phyloP scores from a whole-genome alignment of 129 eudicot genomes.

The Ambrosia trifida region DNA sequence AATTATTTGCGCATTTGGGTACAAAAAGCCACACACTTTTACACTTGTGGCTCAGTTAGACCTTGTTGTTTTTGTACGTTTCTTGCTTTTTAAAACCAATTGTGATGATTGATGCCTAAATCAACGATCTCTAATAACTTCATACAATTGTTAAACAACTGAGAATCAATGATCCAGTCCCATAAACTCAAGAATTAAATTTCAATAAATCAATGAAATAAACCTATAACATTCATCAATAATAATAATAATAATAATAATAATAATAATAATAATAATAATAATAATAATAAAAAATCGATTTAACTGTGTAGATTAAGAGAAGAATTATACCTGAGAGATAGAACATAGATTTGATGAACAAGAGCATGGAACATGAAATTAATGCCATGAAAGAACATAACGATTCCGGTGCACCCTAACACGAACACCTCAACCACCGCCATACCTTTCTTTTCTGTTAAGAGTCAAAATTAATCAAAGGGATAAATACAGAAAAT shows the following conservation, averaged over 20 bases:
- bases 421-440: slow-evolving; percentile 52
- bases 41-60: no score
- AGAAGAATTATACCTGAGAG: slow-evolving; percentile 47
- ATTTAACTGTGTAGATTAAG: no score
- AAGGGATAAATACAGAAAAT: neutral
- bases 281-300: neutral
- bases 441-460: slow-evolving; percentile 13
- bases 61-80: no score
- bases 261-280: neutral
- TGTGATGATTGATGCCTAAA: no score
- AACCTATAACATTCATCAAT: neutral
- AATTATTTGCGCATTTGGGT: no score
- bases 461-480: neutral
- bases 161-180: no score
- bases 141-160: no score
- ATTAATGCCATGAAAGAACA: slow-evolving; percentile 72
- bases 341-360: slow-evolving; percentile 47
- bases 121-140: no score
- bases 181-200: no score
- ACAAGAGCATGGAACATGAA: slow-evolving; percentile 62
- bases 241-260: neutral
- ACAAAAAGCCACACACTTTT: no score
- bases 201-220: no score
- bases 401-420: slow-evolving; percentile 64
- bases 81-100: no score